Evolutionary conservation across 768 basidiomycete species (phyloP).

Genomic region (Cyclocybe aegerita): DNA sequence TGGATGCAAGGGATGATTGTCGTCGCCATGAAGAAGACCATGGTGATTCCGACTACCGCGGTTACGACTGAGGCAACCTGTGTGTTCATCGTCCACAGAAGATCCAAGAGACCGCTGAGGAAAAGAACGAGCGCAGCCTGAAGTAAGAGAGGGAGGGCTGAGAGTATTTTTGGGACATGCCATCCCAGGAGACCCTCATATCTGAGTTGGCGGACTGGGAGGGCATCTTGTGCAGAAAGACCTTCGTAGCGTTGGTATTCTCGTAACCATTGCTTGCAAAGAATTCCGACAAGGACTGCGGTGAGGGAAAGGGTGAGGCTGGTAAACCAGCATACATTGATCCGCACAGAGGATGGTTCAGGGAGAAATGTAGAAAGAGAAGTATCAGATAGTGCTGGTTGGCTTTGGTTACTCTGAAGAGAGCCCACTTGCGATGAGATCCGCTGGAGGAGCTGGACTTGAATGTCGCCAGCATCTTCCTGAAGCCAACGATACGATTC

Average conservation of each 20-base stretch:
- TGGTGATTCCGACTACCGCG: slow-evolving; percentile 16
- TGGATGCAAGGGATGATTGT: slow-evolving; percentile 18
- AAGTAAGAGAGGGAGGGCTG: slow-evolving; percentile 26
- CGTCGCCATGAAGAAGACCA: slow-evolving; percentile 17
- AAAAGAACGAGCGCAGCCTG: slow-evolving; percentile 30
- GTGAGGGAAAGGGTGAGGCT: slow-evolving; percentile 19
- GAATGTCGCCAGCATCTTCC: slow-evolving; percentile 12
- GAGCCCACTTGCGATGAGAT: slow-evolving; percentile 12
- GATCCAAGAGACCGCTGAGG: slow-evolving; percentile 24
- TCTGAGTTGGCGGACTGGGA: slow-evolving; percentile 25
- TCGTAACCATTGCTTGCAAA: slow-evolving; percentile 24
- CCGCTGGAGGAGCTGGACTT: slow-evolving; percentile 12
- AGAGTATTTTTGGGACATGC: slow-evolving; percentile 26
- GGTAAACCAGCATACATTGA: slow-evolving; percentile 19
- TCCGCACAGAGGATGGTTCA: slow-evolving; percentile 10
- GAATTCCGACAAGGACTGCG: slow-evolving; percentile 19
- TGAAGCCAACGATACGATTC: slow-evolving; percentile 21
- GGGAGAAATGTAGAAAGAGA: slow-evolving; percentile 7
- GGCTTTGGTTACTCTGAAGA: neutral
- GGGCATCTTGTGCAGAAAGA: slow-evolving; percentile 15
- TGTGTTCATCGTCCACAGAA: slow-evolving; percentile 24
- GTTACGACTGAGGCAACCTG: slow-evolving; percentile 18
- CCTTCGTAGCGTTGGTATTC: slow-evolving; percentile 18
- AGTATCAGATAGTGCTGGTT: neutral
- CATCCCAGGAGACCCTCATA: slow-evolving; percentile 26